Evolutionary conservation across 352 stramenopile species (phyloP).

Genomic region (Phytophthora melonis): DNA sequence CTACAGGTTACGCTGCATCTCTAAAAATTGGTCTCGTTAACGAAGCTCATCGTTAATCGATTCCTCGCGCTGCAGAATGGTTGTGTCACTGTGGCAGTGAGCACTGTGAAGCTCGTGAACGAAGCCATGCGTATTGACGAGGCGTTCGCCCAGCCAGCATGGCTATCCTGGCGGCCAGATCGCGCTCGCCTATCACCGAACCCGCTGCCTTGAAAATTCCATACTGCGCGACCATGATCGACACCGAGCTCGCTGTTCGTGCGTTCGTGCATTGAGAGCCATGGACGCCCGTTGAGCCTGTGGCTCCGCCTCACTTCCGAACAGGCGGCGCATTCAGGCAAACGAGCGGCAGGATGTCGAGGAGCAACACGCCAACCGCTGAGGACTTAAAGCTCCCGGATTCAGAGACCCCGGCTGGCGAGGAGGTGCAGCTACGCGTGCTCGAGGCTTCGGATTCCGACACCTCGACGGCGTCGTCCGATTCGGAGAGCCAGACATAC

Average conservation of each 20-base stretch:
- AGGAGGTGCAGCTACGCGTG: conserved; percentile 22
- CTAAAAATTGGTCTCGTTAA: neutral
- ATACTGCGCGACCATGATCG: conserved; percentile 7
- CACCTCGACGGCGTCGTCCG: conserved; percentile 22
- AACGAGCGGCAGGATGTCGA: conserved; percentile 13
- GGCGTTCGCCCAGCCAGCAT: conserved; percentile 17
- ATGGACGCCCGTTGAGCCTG: neutral
- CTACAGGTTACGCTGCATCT: too few species aligned
- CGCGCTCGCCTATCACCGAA: neutral
- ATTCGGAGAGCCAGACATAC: conserved; percentile 28
- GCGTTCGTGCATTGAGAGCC: neutral
- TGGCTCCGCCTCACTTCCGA: conserved; percentile 14
- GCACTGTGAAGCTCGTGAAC: neutral
- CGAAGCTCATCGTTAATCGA: neutral
- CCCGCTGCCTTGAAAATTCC: conserved; percentile 10
- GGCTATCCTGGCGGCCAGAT: conserved; percentile 4
- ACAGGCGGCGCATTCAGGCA: neutral
- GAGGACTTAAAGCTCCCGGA: conserved; percentile 22
- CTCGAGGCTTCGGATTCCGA: conserved; percentile 13
- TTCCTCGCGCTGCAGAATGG: neutral
- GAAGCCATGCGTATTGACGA: conserved; percentile 21
- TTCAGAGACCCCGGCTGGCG: conserved; percentile 15
- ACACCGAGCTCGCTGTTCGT: conserved; percentile 1
- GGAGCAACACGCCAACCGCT: conserved; percentile 22
- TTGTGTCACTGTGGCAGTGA: neutral